A percentile compares a stretch with the other conserved stretches of the same genome.
Conservation (phyloP, 2,329 filamentous ascomycete species). For the Colletotrichum brevisporum region DNA sequence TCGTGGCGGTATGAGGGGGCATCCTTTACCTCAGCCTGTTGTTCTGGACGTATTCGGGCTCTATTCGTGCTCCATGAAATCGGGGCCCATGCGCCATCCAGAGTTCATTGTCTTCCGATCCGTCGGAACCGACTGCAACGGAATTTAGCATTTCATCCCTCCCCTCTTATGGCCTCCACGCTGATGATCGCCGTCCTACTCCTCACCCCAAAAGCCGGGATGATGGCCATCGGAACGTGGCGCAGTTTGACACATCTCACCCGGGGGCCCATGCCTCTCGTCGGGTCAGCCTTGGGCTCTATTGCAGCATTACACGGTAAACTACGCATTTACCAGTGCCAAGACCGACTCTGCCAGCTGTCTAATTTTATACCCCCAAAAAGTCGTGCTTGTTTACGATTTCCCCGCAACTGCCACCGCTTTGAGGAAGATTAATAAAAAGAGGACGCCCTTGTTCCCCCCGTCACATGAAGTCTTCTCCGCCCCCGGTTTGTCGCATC, state of each 20-base stretch:
- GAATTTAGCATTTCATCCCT: slow-evolving; percentile 8
- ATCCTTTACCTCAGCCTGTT: background rate
- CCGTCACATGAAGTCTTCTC: slow-evolving; percentile 14
- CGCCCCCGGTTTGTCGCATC: slow-evolving; percentile 14
- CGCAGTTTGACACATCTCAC: slow-evolving; percentile 17
- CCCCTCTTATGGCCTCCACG: background rate
- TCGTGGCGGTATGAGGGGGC: slow-evolving; percentile 9
- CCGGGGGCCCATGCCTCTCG: slow-evolving; percentile 3
- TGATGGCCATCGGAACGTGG: slow-evolving; percentile 11
- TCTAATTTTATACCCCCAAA: slow-evolving; percentile 28
- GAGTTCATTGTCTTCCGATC: slow-evolving; percentile 1
- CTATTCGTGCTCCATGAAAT: background rate
- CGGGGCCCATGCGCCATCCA: background rate
- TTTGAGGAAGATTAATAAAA: slow-evolving; percentile 11
- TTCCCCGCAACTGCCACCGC: slow-evolving; percentile 23
- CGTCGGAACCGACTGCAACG: slow-evolving; percentile 22
- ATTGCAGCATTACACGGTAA: background rate
- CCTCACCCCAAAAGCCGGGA: slow-evolving; percentile 12
- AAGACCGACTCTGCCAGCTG: slow-evolving; percentile 18
- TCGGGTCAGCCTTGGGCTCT: slow-evolving; percentile 14
- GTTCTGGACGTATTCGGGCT: background rate
- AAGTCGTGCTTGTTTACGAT: slow-evolving; percentile 3
- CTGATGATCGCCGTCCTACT: background rate
- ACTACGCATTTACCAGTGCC: background rate
- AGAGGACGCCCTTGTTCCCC: background rate